Evolutionary conservation across 225 moss, liverwort and hornwort genomes (phyloP), one percentile per base, ranked within the genome.

Genomic region (Bryoerythrophyllum caledonicum): DNA sequence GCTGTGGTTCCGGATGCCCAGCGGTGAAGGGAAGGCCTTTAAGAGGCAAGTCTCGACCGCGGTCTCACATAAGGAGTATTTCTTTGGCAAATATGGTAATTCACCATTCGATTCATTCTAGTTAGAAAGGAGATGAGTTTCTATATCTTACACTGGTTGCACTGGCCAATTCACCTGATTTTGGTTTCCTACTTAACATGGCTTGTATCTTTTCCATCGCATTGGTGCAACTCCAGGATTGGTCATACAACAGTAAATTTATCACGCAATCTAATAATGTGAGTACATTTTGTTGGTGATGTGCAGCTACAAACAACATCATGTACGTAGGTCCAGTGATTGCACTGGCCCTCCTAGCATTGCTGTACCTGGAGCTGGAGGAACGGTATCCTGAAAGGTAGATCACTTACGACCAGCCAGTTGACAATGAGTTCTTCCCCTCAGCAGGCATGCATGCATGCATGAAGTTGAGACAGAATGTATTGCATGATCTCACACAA

Each of bases 311-410:
- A 14, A 78, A 78, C 68, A 78, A 82, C 34, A 8, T 82, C 5
- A 16, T 57, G 8, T 78, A 56, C 6, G 79, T 68, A 1, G 65
- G 46, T 46, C 87, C 87, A 48, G 77, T 85, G 7, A 82, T 87
- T 44, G 68, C 14, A 13, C 53, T 88, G 69, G 87, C 87, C 7
- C 61, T 85, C 63, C 17, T 88, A 25, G 80, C 85, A 32, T 73
- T 88, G 69, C 0, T 85, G 30, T 82, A 80, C 75, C 60, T 88
- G 71, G 87, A 85, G 72, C 56, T 88, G 21, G 75, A 88, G 11
- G 72, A 72, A 37, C 68, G 73, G 10, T 88, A 35, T 3, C 85
- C 82, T 2, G 65, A 54, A 43, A 85, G 84, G 85, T 88, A 78
- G 38, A 5, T n/a, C n/a, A n/a, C 32, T 32, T 38, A 8, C 2